These are phyloP conservation scores for Pythium aquatile DNA, from an alignment of 352 stramenopile species.

Conservation along the genomic window DNA sequence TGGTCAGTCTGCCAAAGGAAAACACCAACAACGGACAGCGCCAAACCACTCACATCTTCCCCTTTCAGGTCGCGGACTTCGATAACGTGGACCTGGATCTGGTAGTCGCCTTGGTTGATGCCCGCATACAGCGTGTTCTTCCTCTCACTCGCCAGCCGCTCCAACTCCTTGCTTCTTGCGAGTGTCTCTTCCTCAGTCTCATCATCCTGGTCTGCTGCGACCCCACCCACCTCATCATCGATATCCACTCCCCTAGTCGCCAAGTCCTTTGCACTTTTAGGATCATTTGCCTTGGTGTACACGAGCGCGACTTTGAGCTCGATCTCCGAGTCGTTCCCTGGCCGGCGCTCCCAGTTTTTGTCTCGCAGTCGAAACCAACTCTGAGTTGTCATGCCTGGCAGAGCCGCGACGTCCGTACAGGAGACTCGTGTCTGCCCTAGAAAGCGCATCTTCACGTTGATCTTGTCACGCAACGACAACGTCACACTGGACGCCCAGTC, in stretches of 20 bases:
- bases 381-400: constrained; percentile 59
- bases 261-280: constrained; percentile 26
- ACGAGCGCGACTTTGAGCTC: constrained; percentile 71
- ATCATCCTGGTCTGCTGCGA: constrained; percentile 68
- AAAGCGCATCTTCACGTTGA: constrained; percentile 74
- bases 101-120: constrained; percentile 76
- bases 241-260: not conserved
- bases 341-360: constrained; percentile 40
- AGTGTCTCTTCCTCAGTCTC: constrained; percentile 69
- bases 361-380: constrained; percentile 58
- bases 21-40: too few species aligned
- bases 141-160: constrained; percentile 53
- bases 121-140: constrained; percentile 45
- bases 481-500: constrained; percentile 68
- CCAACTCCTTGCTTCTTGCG: constrained; percentile 35
- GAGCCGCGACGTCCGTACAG: constrained; percentile 47
- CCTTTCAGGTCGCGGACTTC: constrained; percentile 87
- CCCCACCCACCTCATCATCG: constrained; percentile 28
- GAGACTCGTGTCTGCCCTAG: constrained; percentile 61
- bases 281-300: constrained; percentile 67
- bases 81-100: constrained; percentile 85
- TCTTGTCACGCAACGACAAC: constrained; percentile 65
- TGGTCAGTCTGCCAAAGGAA: too few species aligned
- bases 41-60: constrained; percentile 57
- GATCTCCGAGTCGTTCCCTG: constrained; percentile 34